Evolutionary conservation across 768 basidiomycete species (phyloP), one percentile per base, ranked within the genome.

Genomic region (Boletus eberwhitei): DNA sequence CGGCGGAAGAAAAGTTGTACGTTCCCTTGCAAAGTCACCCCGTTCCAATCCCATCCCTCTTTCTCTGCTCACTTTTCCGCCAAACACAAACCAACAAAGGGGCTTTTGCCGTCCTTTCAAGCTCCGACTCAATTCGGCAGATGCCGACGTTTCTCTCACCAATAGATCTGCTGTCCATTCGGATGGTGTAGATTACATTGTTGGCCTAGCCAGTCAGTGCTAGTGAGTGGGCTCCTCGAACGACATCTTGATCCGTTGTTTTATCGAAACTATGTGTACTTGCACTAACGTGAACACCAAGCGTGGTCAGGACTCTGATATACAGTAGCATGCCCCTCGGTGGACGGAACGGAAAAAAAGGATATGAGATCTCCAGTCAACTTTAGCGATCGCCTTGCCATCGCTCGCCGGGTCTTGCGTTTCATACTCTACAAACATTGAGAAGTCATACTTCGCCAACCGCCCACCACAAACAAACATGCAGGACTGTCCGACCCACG

Each of bases 71-170:
- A 9, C 62, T 56, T 55, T 53, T 21, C 60, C 56, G 19, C 58
- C 66, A 66, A 66, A 66, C 58, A 66, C 51, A 24, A n/a, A 39
- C 58, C 65, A 66, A 66, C 64, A 66, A 68, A 63, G 53, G 66
- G 66, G 58, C 26, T 51, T 59, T 37, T 57, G 40, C 64, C 57
- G 60, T 12, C 22, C 6, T 37, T 65, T 60, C 11, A 52, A 54
- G 8, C 58, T 68, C 65, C 65, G 65, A 59, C 9, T 44, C 19
- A 65, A 59, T 51, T 37, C 24, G 38, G 5, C 53, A 22, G 7
- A 41, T 36, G 46, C 47, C 35, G 53, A 42, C 3, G 35, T 16
- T 11, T 11, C 11, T 31, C 31, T 8, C 29, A 34, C 8, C 37
- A n/a, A n/a, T n/a, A n/a, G 37, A 38, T 11, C 17, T 3, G 29